Percentiles rank a stretch among this genome's conserved stretches.
Evolutionary conservation across 352 stramenopile genomes (phyloP).

Genomic region (Phytophthora cajani): DNA sequence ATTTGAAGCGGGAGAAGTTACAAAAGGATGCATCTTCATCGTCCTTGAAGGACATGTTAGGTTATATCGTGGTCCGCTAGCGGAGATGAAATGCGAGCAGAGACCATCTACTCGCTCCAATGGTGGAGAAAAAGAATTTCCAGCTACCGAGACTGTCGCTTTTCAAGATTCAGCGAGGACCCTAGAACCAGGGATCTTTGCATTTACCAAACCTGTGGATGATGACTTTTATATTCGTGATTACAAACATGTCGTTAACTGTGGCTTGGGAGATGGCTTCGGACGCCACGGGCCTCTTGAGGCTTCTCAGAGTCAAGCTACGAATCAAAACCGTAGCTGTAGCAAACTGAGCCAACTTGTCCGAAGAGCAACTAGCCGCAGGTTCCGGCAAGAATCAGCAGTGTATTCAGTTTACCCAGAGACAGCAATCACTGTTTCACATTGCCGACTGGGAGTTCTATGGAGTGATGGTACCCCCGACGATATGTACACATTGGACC

Average conservation of each 20-base stretch:
- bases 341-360: constrained; percentile 12
- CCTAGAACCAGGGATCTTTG: constrained; percentile 5
- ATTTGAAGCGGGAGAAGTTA: constrained; percentile 34
- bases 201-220: constrained; percentile 16
- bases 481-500: constrained; percentile 2
- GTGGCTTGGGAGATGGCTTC: constrained; percentile 18
- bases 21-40: constrained; percentile 25
- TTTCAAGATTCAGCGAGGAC: neutral
- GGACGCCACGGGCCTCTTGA: constrained; percentile 15
- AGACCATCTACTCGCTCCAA: constrained; percentile 6
- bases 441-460: constrained; percentile 45
- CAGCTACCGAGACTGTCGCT: constrained; percentile 2
- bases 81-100: neutral
- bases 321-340: neutral
- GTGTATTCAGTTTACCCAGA: constrained; percentile 26
- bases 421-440: constrained; percentile 47
- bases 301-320: neutral
- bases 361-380: constrained; percentile 4
- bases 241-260: constrained; percentile 12
- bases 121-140: neutral
- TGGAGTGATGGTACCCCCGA: constrained; percentile 3
- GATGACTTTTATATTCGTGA: constrained; percentile 18
- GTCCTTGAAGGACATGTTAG: constrained; percentile 31
- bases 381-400: constrained; percentile 11
- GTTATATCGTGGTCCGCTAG: constrained; percentile 15